A percentile compares a stretch with the other conserved stretches of the same genome.
Evolutionary conservation across 768 basidiomycete species (phyloP).

Genomic region (Calocybe gangraenosa): DNA sequence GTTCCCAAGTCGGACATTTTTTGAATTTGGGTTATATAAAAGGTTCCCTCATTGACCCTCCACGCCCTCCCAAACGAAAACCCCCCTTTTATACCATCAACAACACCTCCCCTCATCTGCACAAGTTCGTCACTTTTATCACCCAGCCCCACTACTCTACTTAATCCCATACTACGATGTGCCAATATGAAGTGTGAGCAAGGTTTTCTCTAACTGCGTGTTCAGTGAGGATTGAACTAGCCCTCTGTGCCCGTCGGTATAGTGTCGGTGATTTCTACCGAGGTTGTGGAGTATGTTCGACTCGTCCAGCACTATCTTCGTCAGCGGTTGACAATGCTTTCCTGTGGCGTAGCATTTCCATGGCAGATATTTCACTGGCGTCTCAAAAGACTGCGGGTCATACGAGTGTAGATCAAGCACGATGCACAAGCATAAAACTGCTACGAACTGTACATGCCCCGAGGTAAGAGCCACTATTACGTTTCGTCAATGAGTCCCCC

Average conservation of each 20-base stretch:
- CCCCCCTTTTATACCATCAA: neutral
- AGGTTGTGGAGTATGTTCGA: conserved; percentile 41
- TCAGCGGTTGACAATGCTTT: conserved; percentile 6
- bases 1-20: conserved; percentile 16
- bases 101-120: neutral
- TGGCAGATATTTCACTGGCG: conserved; percentile 44
- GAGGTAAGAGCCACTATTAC: conserved; percentile 24
- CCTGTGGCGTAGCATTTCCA: conserved; percentile 39
- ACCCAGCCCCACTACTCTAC: neutral
- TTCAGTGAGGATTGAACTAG: conserved; percentile 1
- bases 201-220: neutral
- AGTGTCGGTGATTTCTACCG: conserved; percentile 48
- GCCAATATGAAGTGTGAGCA: conserved; percentile 34
- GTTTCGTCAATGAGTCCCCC: neutral
- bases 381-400: conserved; percentile 35
- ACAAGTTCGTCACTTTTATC: neutral
- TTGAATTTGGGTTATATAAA: conserved; percentile 11
- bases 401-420: conserved; percentile 34
- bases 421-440: conserved; percentile 40
- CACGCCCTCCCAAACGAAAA: neutral
- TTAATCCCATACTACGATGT: conserved; percentile 21
- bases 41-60: neutral
- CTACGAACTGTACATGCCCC: conserved; percentile 36
- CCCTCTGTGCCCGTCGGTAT: conserved; percentile 1
- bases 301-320: neutral